Evolutionary conservation across 2,329 filamentous ascomycete species (phyloP).

Genomic region (Aspergillus pseudoterreus): DNA sequence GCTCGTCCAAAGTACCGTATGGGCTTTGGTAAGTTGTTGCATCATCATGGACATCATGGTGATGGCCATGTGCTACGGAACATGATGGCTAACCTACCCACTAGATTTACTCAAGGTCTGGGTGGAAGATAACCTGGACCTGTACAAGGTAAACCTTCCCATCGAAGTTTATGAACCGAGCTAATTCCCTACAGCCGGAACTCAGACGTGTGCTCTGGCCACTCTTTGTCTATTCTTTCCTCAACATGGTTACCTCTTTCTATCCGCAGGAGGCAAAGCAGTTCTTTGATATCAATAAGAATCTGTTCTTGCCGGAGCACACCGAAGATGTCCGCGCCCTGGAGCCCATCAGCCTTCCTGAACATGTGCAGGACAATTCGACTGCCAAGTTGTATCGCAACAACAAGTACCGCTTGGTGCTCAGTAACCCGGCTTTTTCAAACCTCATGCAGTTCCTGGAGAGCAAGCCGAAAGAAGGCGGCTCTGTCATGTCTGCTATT

Average conservation of each 20-base stretch:
- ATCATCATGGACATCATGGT: neutral
- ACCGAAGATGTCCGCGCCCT: slow-evolving; percentile 75
- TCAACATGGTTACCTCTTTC: slow-evolving; percentile 71
- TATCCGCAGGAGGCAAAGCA: slow-evolving; percentile 68
- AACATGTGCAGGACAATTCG: slow-evolving; percentile 72
- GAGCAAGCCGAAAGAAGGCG: slow-evolving; percentile 76
- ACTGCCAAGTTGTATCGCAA: slow-evolving; percentile 77
- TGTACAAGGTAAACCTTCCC: slow-evolving; percentile 69
- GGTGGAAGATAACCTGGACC: slow-evolving; percentile 86
- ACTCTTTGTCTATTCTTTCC: slow-evolving; percentile 86
- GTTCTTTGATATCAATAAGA: slow-evolving; percentile 67
- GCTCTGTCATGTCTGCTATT: slow-evolving; percentile 71
- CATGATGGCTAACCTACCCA: neutral
- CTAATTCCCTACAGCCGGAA: slow-evolving; percentile 61
- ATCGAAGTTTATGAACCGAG: neutral
- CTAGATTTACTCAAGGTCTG: slow-evolving; percentile 69
- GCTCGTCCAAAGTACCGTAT: slow-evolving; percentile 74
- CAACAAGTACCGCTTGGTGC: slow-evolving; percentile 83
- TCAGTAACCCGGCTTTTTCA: slow-evolving; percentile 81
- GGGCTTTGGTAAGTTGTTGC: slow-evolving; percentile 55
- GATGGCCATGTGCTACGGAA: too few relatives aligned
- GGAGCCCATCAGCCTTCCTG: slow-evolving; percentile 68
- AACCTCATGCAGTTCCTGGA: slow-evolving; percentile 86
- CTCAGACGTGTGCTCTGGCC: slow-evolving; percentile 87
- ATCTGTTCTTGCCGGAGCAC: slow-evolving; percentile 71